Percentiles rank a stretch among this genome's conserved stretches.
Evolutionary conservation across 129 eudicot species (phyloP).

Genomic region (Daucus carota): DNA sequence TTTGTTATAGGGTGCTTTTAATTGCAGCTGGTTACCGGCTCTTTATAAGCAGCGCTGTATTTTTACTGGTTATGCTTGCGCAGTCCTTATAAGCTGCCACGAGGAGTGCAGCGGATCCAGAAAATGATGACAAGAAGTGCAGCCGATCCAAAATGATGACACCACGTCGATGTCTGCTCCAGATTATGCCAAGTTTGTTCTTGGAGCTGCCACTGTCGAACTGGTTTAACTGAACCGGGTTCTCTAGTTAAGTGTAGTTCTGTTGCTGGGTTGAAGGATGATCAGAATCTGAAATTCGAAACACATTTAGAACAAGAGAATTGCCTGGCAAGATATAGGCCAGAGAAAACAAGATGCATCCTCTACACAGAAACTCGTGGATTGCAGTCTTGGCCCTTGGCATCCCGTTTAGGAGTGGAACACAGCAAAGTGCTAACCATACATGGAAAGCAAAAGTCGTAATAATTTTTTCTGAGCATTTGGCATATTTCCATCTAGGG

Average conservation of each 20-base stretch:
- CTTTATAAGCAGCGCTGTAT: background rate
- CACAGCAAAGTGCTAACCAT: constrained; percentile 34
- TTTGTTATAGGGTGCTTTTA: constrained; percentile 62
- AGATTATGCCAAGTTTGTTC: constrained; percentile 33
- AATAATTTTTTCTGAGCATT: too few relatives aligned
- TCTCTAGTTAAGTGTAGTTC: constrained; percentile 33
- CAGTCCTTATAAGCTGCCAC: too few relatives aligned
- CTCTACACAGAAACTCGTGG: constrained; percentile 21
- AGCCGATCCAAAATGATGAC: constrained; percentile 56
- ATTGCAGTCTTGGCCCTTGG: constrained; percentile 18
- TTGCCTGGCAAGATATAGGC: constrained; percentile 21
- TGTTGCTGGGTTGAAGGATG: constrained; percentile 31
- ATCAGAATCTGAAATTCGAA: constrained; percentile 18
- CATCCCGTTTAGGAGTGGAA: constrained; percentile 20
- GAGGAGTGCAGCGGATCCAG: constrained; percentile 47
- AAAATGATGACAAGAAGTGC: constrained; percentile 53
- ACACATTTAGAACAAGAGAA: background rate
- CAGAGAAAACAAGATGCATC: constrained; percentile 27
- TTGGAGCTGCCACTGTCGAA: constrained; percentile 55
- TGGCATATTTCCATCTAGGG: too few relatives aligned
- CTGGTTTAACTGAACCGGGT: constrained; percentile 25
- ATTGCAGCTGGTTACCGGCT: constrained; percentile 48
- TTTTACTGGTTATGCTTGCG: too few relatives aligned
- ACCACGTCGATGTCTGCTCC: constrained; percentile 67
- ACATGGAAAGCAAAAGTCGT: background rate